phyloP scores from a whole-genome alignment of 139 green algal species.

The Micractinium sp. region DNA sequence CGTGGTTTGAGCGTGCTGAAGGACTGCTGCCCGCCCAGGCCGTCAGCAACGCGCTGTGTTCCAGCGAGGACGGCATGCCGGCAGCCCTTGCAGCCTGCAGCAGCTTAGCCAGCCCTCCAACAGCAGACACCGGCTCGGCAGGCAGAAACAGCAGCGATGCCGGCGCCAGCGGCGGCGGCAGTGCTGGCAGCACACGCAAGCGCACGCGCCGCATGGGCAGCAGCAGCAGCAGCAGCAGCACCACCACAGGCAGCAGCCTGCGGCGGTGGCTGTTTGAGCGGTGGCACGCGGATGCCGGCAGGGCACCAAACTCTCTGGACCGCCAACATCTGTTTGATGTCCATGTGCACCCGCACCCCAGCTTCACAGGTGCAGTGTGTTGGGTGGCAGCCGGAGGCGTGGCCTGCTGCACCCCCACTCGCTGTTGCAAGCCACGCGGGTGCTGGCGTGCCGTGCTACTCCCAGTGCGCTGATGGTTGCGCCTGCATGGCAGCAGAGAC shows the following conservation, averaged over 20 bases:
- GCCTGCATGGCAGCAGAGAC: background rate
- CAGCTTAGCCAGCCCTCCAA: background rate
- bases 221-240: background rate
- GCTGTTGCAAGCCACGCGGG: background rate
- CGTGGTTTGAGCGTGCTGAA: conserved; percentile 34
- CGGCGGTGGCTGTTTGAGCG: background rate
- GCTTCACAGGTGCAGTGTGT: background rate
- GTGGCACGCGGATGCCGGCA: background rate
- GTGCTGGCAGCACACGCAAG: background rate
- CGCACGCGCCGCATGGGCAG: background rate
- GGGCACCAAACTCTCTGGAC: background rate
- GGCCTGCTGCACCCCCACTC: background rate
- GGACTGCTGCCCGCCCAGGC: conserved; percentile 28
- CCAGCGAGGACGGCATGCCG: background rate
- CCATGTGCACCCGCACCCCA: conserved; percentile 36
- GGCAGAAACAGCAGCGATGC: background rate
- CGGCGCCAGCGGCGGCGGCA: background rate
- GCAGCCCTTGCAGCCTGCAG: conserved; percentile 11
- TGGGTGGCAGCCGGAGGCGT: background rate
- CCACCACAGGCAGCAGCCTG: background rate
- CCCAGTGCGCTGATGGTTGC: background rate
- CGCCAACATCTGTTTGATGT: conserved; percentile 38
- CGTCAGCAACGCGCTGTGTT: conserved; percentile 1
- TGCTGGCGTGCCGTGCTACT: background rate
- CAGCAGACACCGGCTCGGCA: background rate